Base-by-base conservation (phyloP, 139 green algal species). In the Pleodorina starrii region DNA sequence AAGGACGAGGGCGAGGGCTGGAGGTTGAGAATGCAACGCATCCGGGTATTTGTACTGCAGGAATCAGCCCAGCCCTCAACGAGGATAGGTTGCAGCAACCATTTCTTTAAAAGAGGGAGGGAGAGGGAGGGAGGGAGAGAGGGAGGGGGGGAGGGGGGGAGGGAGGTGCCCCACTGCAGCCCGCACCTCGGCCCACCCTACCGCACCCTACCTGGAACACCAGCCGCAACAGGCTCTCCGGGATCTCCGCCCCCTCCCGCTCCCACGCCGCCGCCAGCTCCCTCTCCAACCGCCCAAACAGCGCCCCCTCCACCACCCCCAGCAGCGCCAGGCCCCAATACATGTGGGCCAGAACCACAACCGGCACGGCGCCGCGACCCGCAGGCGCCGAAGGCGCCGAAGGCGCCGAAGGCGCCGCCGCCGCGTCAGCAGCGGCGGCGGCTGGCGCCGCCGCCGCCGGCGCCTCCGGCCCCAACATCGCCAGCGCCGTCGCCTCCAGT, bases 321-420 rank as follows among this genome's bases (percentile, higher is more conserved):
- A 91, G 81, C 81, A 93, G 59, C 23, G 46, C 91, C 27, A 93
- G 88, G 23, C 82, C 87, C 91, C 91, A 93, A 54, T 90, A 90
- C 35, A 82, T 35, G 74, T 68, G 90, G 42, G 35, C 57, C 51
- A 93, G 90, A 66, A 91, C 90, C 19, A 78, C n/a, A 27, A 50
- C 76, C 25, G 43, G 80, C 36, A 35, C 51, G 0, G 9, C 36
- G 36, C 60, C 60, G 12, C 32, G 9, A 5, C 72, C 40, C 72
- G 38, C 12, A 21, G 57, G 14, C 36, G 6, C 12, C 9, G 35
- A 9, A 7, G 69, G 21, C 36, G 43, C 74, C n/a, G 74, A 48
- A 17, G 74, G 43, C 6, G 44, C 48, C 48, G 42, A 23, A 44
- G 32, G 44, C 46, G 27, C 68, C 51, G 78, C 35, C 35, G 32